Evolutionary conservation across 768 basidiomycete genomes (phyloP), one percentile per base, ranked within the genome.

Genomic region (Naganishia onofrii): DNA sequence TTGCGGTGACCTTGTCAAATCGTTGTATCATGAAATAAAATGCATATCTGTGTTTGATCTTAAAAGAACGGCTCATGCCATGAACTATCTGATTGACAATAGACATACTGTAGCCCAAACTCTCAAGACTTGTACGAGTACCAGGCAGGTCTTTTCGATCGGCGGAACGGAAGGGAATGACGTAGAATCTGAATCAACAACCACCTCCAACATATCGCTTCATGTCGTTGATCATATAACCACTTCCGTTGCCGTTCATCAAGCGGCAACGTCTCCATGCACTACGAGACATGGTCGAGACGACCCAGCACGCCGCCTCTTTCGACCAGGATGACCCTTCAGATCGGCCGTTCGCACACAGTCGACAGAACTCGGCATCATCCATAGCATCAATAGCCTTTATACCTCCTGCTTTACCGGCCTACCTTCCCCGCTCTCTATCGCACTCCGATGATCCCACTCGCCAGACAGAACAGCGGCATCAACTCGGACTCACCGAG

Each of bases 401-500:
- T 19, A 44, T 63, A 4, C 42, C 60, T 21, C 60, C 60, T 42
- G 29, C 60, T 7, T 34, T 63, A 63, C 60, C 60, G 2, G 21
- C 60, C 10, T 63, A 63, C 42, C 60, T 63, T 21, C 23, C 60
- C 1, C 60, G 38, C 23, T 63, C 60, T 21, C n/a, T 63, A 10
- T 63, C 60, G 17, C 36, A 63, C 23, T 28, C 23, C 23, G 38
- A 63, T 63, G 60, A 44, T 23, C n/a, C 60, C 21, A 51, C 48
- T n/a, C n/a, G 23, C 21, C 48, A 51, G 42, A 34, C n/a, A 3
- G 44, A 66, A 34, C 65, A 51, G 31, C 65, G 64, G 15, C 58
- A 53, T 34, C 69, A 53, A 21, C 60, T 70, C 29, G 55, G 44
- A 0, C 69, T 70, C 13, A n/a, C 60, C 31, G 36, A 73, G 92